A percentile compares a stretch with the other conserved stretches of the same genome.
Evolutionary conservation across 352 stramenopile genomes (phyloP).

Genomic region (Pythium vanterpoolii): DNA sequence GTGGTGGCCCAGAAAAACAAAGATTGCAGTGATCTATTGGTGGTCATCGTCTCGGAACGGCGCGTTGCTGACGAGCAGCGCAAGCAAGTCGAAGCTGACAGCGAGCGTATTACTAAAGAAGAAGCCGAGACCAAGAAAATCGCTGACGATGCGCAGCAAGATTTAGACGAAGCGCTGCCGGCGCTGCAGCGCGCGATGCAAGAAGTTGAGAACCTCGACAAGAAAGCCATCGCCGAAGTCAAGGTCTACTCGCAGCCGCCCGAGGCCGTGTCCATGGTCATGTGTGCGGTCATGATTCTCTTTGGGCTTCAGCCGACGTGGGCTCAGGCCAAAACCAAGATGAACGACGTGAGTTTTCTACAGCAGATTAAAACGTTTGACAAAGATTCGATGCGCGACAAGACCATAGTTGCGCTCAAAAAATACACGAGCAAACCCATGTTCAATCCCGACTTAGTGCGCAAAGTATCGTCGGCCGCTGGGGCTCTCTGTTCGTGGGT

Average conservation of each 20-base stretch:
- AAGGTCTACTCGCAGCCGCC: constrained; percentile 95
- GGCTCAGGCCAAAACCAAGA: constrained; percentile 91
- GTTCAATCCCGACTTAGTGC: constrained; percentile 87
- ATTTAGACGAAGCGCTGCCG: constrained; percentile 92
- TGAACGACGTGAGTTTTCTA: constrained; percentile 93
- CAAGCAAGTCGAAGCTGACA: constrained; percentile 93
- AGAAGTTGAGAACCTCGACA: constrained; percentile 95
- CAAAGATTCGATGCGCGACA: constrained; percentile 94
- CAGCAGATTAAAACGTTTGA: constrained; percentile 95
- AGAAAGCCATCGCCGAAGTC: constrained; percentile 93
- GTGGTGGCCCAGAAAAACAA: constrained; percentile 91
- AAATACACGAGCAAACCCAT: constrained; percentile 89
- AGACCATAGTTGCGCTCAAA: constrained; percentile 92
- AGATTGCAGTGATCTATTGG: constrained; percentile 93
- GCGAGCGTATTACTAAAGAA: constrained; percentile 89
- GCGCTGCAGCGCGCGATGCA: constrained; percentile 91
- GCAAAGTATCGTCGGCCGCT: constrained; percentile 88
- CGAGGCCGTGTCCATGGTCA: constrained; percentile 89
- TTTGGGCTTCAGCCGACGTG: constrained; percentile 92
- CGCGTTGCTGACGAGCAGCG: constrained; percentile 92
- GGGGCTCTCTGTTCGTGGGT: constrained; percentile 91
- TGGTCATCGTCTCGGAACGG: constrained; percentile 93
- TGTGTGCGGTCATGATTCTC: constrained; percentile 96
- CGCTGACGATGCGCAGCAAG: constrained; percentile 92
- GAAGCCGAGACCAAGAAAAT: constrained; percentile 93